These are phyloP conservation scores for Suillus subluteus DNA, from an alignment of 768 basidiomycete species.

Conservation along the genomic window DNA sequence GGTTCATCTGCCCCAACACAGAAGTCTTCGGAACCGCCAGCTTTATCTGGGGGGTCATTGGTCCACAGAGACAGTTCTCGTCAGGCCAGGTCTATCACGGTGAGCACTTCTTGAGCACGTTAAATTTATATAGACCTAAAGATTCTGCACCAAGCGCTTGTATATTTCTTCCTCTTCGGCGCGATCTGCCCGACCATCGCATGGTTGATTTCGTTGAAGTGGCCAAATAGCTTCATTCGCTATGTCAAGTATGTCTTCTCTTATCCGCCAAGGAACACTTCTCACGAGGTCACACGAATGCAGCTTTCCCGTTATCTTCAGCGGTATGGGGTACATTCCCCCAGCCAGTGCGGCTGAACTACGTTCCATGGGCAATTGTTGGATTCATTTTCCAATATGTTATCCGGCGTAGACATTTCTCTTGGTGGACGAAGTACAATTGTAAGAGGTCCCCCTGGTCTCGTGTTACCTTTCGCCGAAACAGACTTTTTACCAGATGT, in stretches of 20 bases:
- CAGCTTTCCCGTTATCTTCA: slow-evolving; percentile 54
- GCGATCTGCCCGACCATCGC: slow-evolving; percentile 59
- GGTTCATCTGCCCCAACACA: slow-evolving; percentile 72
- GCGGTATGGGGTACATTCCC: slow-evolving; percentile 61
- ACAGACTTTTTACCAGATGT: slow-evolving; percentile 43
- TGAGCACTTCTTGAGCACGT: slow-evolving; percentile 15
- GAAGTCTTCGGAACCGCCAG: slow-evolving; percentile 80
- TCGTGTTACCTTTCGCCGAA: not conserved
- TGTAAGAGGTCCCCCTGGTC: slow-evolving; percentile 25
- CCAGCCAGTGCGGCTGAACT: slow-evolving; percentile 70
- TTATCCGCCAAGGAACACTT: not conserved
- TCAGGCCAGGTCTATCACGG: slow-evolving; percentile 62
- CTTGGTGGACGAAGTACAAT: slow-evolving; percentile 68
- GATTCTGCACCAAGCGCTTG: slow-evolving; percentile 37
- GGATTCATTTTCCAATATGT: slow-evolving; percentile 69
- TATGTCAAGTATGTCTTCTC: slow-evolving; percentile 59
- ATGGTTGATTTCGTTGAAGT: slow-evolving; percentile 58
- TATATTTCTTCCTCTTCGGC: slow-evolving; percentile 81
- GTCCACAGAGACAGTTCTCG: slow-evolving; percentile 73
- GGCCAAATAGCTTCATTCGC: slow-evolving; percentile 62
- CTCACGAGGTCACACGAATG: slow-evolving; percentile 19
- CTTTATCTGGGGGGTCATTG: slow-evolving; percentile 84
- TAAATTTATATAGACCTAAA: not conserved
- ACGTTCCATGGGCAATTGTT: slow-evolving; percentile 66
- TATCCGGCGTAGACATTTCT: slow-evolving; percentile 61